Percentiles rank a stretch among this genome's conserved stretches.
These are phyloP conservation scores for Chloranthus sessilifolius DNA, from an alignment of 164 flowering plant genomes.

Conservation along the genomic window DNA sequence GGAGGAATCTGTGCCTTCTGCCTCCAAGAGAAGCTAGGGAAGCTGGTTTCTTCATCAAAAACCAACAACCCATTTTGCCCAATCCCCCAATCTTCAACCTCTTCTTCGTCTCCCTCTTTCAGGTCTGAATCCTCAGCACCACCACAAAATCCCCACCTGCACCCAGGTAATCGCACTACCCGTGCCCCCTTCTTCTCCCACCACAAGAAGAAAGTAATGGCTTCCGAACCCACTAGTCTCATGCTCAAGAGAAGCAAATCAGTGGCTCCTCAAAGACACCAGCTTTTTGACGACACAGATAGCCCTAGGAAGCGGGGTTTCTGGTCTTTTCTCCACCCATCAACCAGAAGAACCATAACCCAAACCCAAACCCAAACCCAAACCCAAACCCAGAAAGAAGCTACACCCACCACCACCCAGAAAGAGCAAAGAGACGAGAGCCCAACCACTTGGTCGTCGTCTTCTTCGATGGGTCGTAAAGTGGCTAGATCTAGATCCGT, in stretches of 20 bases:
- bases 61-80: constrained; percentile 31
- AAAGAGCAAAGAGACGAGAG: constrained; percentile 23
- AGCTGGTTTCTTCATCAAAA: constrained; percentile 55
- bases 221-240: constrained; percentile 9
- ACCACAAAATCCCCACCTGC: constrained; percentile 4
- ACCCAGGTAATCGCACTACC: background rate
- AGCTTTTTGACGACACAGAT: constrained; percentile 20
- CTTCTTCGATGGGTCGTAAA: constrained; percentile 61
- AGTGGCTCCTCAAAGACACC: constrained; percentile 39
- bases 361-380: background rate
- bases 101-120: constrained; percentile 41
- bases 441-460: constrained; percentile 31
- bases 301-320: constrained; percentile 50
- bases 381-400: background rate
- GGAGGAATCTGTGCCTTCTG: constrained; percentile 92
- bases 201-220: constrained; percentile 9
- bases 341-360: constrained; percentile 7
- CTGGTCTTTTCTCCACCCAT: constrained; percentile 72
- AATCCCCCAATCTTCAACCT: constrained; percentile 15
- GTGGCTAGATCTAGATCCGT: constrained; percentile 96
- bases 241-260: constrained; percentile 75
- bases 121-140: constrained; percentile 23
- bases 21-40: constrained; percentile 82
- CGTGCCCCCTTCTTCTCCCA: constrained; percentile 22
- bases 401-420: background rate